Conservation (phyloP, 148 eudicot genomes). For the Vaccinium myrtillus region DNA sequence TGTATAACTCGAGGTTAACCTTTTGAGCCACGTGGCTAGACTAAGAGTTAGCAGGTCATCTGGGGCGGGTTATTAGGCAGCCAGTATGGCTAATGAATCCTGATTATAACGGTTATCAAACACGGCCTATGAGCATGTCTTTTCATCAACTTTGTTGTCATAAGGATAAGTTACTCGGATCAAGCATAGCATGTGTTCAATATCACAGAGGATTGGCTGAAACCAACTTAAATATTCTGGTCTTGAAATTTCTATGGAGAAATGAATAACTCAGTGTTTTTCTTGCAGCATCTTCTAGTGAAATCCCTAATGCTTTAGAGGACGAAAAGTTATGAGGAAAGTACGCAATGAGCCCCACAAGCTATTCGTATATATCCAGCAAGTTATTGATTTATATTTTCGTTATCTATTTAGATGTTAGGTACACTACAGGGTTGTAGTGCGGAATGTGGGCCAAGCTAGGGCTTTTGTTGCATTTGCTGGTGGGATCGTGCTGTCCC, state of each 20-base stretch:
- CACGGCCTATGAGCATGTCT: not conserved
- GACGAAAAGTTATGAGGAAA: not conserved
- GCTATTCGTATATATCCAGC: not conserved
- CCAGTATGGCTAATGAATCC: too few relatives aligned
- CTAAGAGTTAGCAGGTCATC: too few relatives aligned
- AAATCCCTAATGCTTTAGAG: not conserved
- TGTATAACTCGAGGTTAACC: too few relatives aligned
- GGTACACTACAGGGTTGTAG: not conserved
- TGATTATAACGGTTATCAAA: too few relatives aligned
- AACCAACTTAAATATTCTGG: not conserved
- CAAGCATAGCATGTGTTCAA: not conserved
- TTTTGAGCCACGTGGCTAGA: too few relatives aligned
- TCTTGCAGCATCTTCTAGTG: not conserved
- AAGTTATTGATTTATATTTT: not conserved
- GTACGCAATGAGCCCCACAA: not conserved
- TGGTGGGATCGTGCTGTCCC: not conserved
- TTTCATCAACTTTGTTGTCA: not conserved
- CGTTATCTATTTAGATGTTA: too few relatives aligned
- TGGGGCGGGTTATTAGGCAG: too few relatives aligned
- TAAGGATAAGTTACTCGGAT: not conserved
- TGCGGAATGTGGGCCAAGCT: not conserved
- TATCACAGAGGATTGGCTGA: not conserved
- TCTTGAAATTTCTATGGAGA: not conserved
- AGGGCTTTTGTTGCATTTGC: not conserved
- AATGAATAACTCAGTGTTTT: not conserved